A percentile compares a stretch with the other conserved stretches of the same genome.
Conservation (phyloP, 2,329 filamentous ascomycete genomes). For the Triangularia setosa region DNA sequence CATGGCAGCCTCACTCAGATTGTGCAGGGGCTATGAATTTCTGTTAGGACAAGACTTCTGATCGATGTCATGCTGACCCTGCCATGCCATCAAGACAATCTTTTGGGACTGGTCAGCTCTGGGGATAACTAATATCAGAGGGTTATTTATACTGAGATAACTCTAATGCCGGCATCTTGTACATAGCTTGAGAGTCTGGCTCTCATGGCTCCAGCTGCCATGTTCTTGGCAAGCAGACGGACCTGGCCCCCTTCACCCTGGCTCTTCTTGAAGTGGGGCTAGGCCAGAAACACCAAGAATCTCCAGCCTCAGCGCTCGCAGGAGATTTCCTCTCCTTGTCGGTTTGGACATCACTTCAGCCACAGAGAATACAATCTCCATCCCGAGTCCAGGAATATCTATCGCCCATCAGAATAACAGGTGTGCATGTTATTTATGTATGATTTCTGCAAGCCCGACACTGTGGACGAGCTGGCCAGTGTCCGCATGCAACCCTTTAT, state of each 20-base stretch:
- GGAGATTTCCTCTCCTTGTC: neutral
- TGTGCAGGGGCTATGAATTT: neutral
- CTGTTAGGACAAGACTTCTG: neutral
- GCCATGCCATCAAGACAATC: neutral
- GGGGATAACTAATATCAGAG: neutral
- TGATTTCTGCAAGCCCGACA: neutral
- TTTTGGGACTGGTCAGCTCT: neutral
- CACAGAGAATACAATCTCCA: neutral
- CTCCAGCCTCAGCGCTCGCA: neutral
- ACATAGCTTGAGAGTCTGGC: neutral
- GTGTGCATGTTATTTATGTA: neutral
- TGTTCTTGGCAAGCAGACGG: neutral
- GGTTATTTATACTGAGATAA: neutral
- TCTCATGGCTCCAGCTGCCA: neutral
- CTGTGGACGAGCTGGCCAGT: neutral
- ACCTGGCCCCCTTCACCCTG: neutral
- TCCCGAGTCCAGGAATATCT: neutral
- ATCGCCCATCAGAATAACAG: neutral
- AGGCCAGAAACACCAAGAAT: neutral
- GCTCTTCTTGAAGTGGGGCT: neutral
- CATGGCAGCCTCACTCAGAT: neutral
- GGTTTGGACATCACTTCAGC: neutral
- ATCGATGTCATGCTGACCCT: neutral
- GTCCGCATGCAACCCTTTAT: neutral
- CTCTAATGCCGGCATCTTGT: neutral